Conservation (phyloP, 2,329 filamentous ascomycete genomes). For the Fusarium sp. region DNA sequence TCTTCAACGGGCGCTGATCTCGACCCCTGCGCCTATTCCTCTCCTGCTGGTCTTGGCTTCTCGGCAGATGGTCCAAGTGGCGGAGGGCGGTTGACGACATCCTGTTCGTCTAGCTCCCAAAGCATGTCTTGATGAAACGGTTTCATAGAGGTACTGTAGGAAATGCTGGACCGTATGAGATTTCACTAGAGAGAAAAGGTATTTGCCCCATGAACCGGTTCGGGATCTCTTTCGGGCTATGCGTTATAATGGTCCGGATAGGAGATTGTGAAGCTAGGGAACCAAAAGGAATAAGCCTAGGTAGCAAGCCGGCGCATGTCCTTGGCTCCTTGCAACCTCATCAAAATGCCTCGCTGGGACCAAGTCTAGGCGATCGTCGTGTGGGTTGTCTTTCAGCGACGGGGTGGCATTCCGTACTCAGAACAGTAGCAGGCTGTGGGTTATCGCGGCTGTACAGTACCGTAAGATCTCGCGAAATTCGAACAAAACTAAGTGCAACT, state of each 20-base stretch:
- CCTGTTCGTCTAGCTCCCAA: background rate
- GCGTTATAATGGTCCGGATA: background rate
- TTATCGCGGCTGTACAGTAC: slow-evolving; percentile 9
- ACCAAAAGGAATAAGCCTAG: background rate
- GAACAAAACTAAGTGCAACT: too few relatives aligned
- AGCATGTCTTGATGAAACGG: background rate
- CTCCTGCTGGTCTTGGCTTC: slow-evolving; percentile 6
- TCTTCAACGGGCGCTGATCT: slow-evolving; percentile 17
- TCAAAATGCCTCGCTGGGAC: background rate
- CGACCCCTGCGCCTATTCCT: slow-evolving; percentile 12
- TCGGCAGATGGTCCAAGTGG: background rate
- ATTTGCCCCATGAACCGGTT: background rate
- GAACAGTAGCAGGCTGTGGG: background rate
- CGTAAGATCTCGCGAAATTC: too few relatives aligned
- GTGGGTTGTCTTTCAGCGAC: background rate
- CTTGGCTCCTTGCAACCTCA: background rate
- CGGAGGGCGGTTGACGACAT: background rate
- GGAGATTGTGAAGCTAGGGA: background rate
- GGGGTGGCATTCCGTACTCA: background rate
- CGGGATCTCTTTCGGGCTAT: background rate
- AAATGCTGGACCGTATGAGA: background rate
- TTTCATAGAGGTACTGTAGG: background rate
- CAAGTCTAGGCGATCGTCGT: background rate
- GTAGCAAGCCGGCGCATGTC: background rate
- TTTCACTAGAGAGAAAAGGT: background rate